These are phyloP conservation scores for Sungouiozyma ichnusensis DNA, from an alignment of 805 yeast species.

Conservation along the genomic window DNA sequence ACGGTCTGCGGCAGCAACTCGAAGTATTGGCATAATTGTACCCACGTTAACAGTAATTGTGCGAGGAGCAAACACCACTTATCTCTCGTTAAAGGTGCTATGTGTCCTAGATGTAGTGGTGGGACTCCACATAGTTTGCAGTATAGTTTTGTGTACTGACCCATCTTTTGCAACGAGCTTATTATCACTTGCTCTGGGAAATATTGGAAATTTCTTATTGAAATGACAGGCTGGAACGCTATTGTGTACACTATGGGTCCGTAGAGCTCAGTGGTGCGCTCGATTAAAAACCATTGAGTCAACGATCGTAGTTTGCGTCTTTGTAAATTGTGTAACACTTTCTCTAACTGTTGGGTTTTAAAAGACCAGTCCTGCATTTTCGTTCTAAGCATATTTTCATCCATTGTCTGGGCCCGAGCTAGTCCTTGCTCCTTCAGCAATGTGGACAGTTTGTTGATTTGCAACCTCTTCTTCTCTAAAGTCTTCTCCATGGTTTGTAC, in stretches of 20 bases:
- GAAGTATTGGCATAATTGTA: slow-evolving; percentile 9
- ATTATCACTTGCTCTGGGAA: slow-evolving; percentile 14
- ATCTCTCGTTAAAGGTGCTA: neutral
- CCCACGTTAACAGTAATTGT: slow-evolving; percentile 7
- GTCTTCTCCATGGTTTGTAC: neutral
- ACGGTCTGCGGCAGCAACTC: slow-evolving; percentile 5
- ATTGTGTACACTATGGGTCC: slow-evolving; percentile 9
- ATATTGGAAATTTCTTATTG: slow-evolving; percentile 13
- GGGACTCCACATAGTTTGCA: neutral
- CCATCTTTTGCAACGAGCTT: slow-evolving; percentile 15
- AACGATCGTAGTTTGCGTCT: slow-evolving; percentile 7
- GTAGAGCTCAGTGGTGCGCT: neutral
- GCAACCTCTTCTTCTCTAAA: neutral
- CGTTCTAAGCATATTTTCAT: no score
- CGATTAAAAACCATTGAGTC: slow-evolving; percentile 15
- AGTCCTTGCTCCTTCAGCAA: neutral
- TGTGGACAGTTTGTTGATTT: neutral
- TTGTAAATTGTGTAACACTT: slow-evolving; percentile 5
- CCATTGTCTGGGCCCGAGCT: no score
- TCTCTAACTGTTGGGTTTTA: neutral
- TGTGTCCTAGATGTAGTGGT: neutral
- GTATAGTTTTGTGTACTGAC: slow-evolving; percentile 7
- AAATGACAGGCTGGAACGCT: slow-evolving; percentile 19
- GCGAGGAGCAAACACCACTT: neutral
- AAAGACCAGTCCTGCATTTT: neutral